A percentile compares a stretch with the other conserved stretches of the same genome.
phyloP scores from a whole-genome alignment of 495 filamentous ascomycete species.

The Penicillium turbatum region DNA sequence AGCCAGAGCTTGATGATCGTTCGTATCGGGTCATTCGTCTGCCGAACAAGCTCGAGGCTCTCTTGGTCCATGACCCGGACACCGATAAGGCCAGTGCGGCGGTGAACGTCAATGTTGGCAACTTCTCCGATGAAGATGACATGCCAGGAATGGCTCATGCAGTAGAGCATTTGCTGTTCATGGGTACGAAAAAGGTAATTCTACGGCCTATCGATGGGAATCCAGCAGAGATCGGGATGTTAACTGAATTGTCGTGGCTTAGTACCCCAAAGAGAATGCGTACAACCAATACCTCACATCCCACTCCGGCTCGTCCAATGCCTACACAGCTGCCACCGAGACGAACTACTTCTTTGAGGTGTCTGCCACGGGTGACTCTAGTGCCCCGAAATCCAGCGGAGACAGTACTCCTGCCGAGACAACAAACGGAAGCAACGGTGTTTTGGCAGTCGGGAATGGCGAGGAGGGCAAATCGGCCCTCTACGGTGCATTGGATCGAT shows the following conservation, averaged over 20 bases:
- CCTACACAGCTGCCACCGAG: slow-evolving; percentile 87
- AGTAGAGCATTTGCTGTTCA: slow-evolving; percentile 91
- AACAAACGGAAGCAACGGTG: slow-evolving; percentile 30
- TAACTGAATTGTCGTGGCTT: slow-evolving; percentile 13
- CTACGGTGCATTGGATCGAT: slow-evolving; percentile 87
- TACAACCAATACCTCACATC: slow-evolving; percentile 90
- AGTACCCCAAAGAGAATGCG: slow-evolving; percentile 93
- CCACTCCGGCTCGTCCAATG: slow-evolving; percentile 89
- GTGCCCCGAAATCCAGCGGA: slow-evolving; percentile 34
- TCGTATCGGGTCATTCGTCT: slow-evolving; percentile 83
- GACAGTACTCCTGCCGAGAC: slow-evolving; percentile 28
- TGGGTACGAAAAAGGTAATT: slow-evolving; percentile 91
- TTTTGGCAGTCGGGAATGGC: slow-evolving; percentile 8
- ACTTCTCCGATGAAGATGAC: slow-evolving; percentile 84
- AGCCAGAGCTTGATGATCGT: slow-evolving; percentile 82
- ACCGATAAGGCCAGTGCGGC: slow-evolving; percentile 96
- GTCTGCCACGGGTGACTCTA: slow-evolving; percentile 59
- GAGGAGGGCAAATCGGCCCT: slow-evolving; percentile 56
- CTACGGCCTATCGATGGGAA: background rate
- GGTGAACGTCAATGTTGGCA: slow-evolving; percentile 93
- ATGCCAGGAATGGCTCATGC: slow-evolving; percentile 94
- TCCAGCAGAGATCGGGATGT: slow-evolving; percentile 1
- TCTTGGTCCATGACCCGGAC: slow-evolving; percentile 90
- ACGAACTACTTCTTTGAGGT: slow-evolving; percentile 99
- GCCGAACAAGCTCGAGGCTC: slow-evolving; percentile 84